A percentile compares a stretch with the other conserved stretches of the same genome.
These are phyloP conservation scores for Zygosaccharomyces sapae DNA, from an alignment of 1,139 yeast genomes.

Conservation along the genomic window DNA sequence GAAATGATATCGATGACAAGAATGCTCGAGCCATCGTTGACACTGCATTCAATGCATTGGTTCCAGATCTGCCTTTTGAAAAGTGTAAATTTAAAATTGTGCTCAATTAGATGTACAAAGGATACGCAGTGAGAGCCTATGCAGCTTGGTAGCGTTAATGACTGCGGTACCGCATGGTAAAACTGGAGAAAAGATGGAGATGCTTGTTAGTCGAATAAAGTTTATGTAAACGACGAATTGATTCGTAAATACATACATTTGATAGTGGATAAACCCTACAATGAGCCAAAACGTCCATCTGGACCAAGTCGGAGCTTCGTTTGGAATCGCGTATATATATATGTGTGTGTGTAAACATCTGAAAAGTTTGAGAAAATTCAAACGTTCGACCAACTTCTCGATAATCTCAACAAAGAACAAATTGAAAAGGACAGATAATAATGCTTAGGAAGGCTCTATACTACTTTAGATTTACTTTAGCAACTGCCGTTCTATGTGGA, in stretches of 20 bases:
- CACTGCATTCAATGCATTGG: slow-evolving; percentile 7
- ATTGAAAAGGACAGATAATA: background rate
- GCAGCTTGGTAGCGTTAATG: slow-evolving; percentile 12
- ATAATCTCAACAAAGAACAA: background rate
- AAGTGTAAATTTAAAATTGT: slow-evolving; percentile 21
- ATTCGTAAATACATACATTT: slow-evolving; percentile 16
- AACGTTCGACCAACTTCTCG: background rate
- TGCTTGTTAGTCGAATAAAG: slow-evolving; percentile 1
- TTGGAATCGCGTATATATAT: background rate
- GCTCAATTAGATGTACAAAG: slow-evolving; percentile 28
- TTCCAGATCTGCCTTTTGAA: slow-evolving; percentile 19
- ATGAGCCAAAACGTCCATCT: slow-evolving; percentile 31
- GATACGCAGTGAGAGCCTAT: slow-evolving; percentile 2
- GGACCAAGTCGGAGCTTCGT: background rate
- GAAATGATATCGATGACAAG: slow-evolving; percentile 28
- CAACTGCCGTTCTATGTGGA: slow-evolving; percentile 49
- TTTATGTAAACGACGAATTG: background rate
- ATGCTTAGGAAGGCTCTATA: slow-evolving; percentile 40
- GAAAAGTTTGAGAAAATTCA: background rate
- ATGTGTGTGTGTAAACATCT: too few relatives aligned
- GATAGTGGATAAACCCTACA: slow-evolving; percentile 32
- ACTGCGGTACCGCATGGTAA: slow-evolving; percentile 14
- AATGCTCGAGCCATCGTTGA: slow-evolving; percentile 9
- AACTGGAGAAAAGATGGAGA: slow-evolving; percentile 8
- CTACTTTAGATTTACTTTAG: slow-evolving; percentile 51